Evolutionary conservation across 306 rosid species (phyloP).

Genomic region (Cucurbita maxima): DNA sequence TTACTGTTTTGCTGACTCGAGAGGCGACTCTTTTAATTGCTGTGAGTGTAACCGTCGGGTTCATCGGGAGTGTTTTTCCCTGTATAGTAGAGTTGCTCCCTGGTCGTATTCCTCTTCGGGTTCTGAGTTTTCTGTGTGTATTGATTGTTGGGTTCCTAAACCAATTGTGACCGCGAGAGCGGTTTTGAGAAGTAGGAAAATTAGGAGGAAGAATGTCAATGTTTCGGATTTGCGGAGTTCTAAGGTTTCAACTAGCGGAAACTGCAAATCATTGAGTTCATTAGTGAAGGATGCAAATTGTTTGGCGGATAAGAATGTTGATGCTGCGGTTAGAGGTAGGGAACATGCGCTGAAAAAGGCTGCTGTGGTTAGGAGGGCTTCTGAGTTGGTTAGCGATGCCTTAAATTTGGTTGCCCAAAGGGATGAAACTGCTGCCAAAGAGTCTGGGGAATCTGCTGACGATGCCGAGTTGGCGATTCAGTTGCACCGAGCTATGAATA

Average conservation of each 20-base stretch:
- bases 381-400: conserved; percentile 25
- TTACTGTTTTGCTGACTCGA: conserved; percentile 34
- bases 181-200: conserved; percentile 8
- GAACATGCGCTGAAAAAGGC: conserved; percentile 7
- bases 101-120: conserved; percentile 34
- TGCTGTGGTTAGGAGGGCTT: conserved; percentile 22
- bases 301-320: conserved; percentile 23
- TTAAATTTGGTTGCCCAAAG: conserved; percentile 15
- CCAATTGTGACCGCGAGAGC: conserved; percentile 26
- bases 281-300: conserved; percentile 25
- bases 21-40: conserved; percentile 26
- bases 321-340: neutral
- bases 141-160: conserved; percentile 66
- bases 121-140: conserved; percentile 34
- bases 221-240: conserved; percentile 17
- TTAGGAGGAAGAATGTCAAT: conserved; percentile 16
- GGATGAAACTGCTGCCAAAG: conserved; percentile 11
- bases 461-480: conserved; percentile 20
- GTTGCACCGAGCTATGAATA: conserved; percentile 25
- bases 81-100: conserved; percentile 22
- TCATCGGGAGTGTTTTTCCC: conserved; percentile 30
- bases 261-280: conserved; percentile 18
- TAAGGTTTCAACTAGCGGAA: conserved; percentile 15
- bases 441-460: conserved; percentile 17
- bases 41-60: conserved; percentile 33